A percentile compares a stretch with the other conserved stretches of the same genome.
Evolutionary conservation across 2,329 filamentous ascomycete genomes (phyloP).

Genomic region (Trichoderma pleuroti): DNA sequence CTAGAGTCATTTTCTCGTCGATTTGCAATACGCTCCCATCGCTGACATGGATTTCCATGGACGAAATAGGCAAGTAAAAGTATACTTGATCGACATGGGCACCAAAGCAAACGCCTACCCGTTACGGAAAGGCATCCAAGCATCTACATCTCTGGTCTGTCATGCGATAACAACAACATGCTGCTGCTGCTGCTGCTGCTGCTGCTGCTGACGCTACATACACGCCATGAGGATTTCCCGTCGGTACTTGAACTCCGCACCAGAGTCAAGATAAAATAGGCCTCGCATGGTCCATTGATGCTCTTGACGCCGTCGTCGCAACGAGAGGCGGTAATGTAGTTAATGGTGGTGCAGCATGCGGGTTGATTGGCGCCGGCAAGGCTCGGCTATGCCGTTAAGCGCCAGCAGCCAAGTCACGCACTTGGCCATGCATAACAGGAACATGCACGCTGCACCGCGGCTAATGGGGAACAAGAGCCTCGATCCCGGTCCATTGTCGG

Average conservation of each 20-base stretch:
- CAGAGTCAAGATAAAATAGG: not conserved
- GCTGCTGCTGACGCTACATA: too few species aligned
- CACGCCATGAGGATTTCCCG: not conserved
- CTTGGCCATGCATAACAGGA: not conserved
- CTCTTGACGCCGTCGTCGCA: not conserved
- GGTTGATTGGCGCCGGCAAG: conserved; percentile 4
- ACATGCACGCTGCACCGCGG: not conserved
- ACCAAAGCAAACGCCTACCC: not conserved
- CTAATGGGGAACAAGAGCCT: not conserved
- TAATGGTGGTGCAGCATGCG: conserved; percentile 1
- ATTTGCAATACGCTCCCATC: not conserved
- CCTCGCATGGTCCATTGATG: not conserved
- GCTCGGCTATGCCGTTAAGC: conserved; percentile 8
- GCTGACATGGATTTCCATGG: not conserved
- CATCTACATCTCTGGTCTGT: not conserved
- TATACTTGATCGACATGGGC: not conserved
- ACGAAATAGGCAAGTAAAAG: not conserved
- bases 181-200: too few species aligned
- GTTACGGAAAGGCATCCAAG: not conserved
- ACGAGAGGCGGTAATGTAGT: not conserved
- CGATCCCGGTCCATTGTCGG: not conserved
- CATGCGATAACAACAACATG: too few species aligned
- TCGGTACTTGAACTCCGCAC: not conserved
- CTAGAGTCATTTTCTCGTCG: not conserved
- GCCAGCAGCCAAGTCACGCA: conserved; percentile 1